A percentile compares a stretch with the other conserved stretches of the same genome.
Conservation (phyloP, 768 basidiomycete species). For the Trametes villosa region DNA sequence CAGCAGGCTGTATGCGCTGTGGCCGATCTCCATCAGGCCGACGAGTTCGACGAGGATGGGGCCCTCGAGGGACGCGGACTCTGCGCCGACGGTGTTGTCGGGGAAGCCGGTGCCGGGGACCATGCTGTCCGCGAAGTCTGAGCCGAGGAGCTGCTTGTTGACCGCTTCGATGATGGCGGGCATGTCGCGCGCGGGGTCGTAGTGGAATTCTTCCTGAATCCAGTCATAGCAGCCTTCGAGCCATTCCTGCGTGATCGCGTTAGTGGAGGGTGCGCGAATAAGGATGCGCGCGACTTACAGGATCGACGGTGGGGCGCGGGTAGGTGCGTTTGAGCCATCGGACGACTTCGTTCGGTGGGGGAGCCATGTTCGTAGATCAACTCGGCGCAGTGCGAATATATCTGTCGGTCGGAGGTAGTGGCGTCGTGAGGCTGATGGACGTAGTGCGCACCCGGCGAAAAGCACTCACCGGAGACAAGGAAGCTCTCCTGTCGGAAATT, state of each 20-base stretch:
- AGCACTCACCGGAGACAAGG: constrained; percentile 1
- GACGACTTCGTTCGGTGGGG: constrained; percentile 39
- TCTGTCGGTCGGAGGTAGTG: neutral
- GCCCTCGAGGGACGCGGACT: constrained; percentile 43
- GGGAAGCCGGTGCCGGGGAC: constrained; percentile 71
- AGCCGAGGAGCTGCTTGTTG: constrained; percentile 70
- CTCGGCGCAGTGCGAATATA: too few species aligned
- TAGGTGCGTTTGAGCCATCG: constrained; percentile 61
- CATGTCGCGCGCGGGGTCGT: constrained; percentile 53
- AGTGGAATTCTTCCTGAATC: constrained; percentile 52
- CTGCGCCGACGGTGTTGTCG: constrained; percentile 40
- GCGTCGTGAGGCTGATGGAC: neutral
- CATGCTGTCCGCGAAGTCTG: constrained; percentile 76
- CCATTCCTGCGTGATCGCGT: constrained; percentile 61
- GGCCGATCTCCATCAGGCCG: constrained; percentile 81
- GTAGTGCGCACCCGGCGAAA: neutral
- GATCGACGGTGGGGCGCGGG: constrained; percentile 66
- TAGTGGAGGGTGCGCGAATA: neutral
- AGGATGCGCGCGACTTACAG: constrained; percentile 42
- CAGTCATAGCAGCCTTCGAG: constrained; percentile 72
- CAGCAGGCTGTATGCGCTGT: constrained; percentile 80
- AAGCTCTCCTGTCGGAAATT: neutral
- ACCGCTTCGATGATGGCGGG: constrained; percentile 57
- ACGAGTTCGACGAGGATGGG: constrained; percentile 78
- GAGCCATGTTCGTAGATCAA: constrained; percentile 28